Percentiles rank a stretch among this genome's conserved stretches.
phyloP scores from a whole-genome alignment of 2,329 filamentous ascomycete species.

The Aureobasidium sp. region DNA sequence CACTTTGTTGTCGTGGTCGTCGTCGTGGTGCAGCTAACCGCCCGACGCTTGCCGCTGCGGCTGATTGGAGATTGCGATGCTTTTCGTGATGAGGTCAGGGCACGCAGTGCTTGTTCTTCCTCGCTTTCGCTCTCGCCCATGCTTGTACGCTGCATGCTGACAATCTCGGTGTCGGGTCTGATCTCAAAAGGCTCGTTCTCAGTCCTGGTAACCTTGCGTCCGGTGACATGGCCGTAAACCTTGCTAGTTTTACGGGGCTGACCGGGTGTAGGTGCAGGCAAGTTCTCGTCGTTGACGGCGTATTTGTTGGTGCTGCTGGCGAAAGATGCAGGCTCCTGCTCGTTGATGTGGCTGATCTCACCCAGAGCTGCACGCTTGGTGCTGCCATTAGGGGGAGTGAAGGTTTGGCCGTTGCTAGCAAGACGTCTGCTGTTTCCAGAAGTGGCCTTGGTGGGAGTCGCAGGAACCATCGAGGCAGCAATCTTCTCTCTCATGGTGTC shows the following conservation, averaged over 20 bases:
- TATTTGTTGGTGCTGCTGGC: conserved; percentile 36
- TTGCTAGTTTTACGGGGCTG: conserved; percentile 87
- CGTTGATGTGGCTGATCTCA: conserved; percentile 76
- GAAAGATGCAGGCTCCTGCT: conserved; percentile 37
- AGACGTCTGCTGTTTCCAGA: conserved; percentile 38
- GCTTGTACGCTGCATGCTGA: conserved; percentile 56
- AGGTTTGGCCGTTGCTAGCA: conserved; percentile 61
- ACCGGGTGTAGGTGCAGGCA: conserved; percentile 90
- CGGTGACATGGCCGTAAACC: conserved; percentile 62
- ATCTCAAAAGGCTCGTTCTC: conserved; percentile 46
- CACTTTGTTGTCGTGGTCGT: conserved; percentile 54
- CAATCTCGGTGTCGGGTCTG: conserved; percentile 52
- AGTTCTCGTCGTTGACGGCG: conserved; percentile 75
- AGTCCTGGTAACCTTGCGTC: conserved; percentile 38
- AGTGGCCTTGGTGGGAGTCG: conserved; percentile 48
- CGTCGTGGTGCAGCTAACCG: conserved; percentile 68
- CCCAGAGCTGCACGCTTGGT: conserved; percentile 75
- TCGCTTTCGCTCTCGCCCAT: conserved; percentile 60
- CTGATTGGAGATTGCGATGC: conserved; percentile 55
- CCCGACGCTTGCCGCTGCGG: conserved; percentile 57
- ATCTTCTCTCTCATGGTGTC: conserved; percentile 74
- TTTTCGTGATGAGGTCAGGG: conserved; percentile 46
- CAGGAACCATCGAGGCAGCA: conserved; percentile 50
- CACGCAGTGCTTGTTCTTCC: conserved; percentile 78
- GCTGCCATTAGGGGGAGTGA: conserved; percentile 76